A percentile compares a stretch with the other conserved stretches of the same genome.
phyloP scores from a whole-genome alignment of 805 yeast genomes.

The Yamadazyma sp. region DNA sequence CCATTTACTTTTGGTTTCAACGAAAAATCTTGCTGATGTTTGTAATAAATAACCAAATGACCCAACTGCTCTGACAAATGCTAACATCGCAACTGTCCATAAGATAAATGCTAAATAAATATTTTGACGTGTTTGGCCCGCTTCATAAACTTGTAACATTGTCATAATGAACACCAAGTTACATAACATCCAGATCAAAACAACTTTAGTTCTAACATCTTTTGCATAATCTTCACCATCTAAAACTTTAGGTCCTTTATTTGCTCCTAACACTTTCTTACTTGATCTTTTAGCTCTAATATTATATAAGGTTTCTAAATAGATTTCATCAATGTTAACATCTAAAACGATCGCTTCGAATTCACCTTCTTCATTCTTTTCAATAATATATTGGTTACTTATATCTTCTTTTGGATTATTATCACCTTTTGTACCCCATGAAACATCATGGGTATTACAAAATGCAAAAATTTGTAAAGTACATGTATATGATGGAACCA shows the following conservation, averaged over 20 bases:
- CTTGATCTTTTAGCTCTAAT: conserved; percentile 70
- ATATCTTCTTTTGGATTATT: conserved; percentile 61
- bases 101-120: conserved; percentile 78
- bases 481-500: conserved; percentile 90
- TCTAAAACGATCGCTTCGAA: conserved; percentile 78
- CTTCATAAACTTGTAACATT: conserved; percentile 75
- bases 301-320: conserved; percentile 69
- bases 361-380: conserved; percentile 75
- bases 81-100: conserved; percentile 88
- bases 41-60: conserved; percentile 65
- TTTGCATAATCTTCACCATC: conserved; percentile 84
- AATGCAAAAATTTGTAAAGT: conserved; percentile 93
- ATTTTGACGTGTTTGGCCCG: conserved; percentile 58
- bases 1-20: conserved; percentile 41
- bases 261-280: conserved; percentile 34
- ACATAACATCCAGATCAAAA: conserved; percentile 87
- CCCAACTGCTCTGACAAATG: conserved; percentile 80
- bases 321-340: conserved; percentile 79
- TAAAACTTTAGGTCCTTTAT: conserved; percentile 19
- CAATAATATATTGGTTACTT: conserved; percentile 78
- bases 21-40: conserved; percentile 31
- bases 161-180: conserved; percentile 83
- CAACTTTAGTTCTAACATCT: conserved; percentile 92
- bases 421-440: conserved; percentile 99
- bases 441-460: conserved; percentile 96